Percentiles rank a stretch among this genome's conserved stretches.
These are phyloP conservation scores for Solanum chacoense DNA, from an alignment of 305 asterid species.

Conservation along the genomic window DNA sequence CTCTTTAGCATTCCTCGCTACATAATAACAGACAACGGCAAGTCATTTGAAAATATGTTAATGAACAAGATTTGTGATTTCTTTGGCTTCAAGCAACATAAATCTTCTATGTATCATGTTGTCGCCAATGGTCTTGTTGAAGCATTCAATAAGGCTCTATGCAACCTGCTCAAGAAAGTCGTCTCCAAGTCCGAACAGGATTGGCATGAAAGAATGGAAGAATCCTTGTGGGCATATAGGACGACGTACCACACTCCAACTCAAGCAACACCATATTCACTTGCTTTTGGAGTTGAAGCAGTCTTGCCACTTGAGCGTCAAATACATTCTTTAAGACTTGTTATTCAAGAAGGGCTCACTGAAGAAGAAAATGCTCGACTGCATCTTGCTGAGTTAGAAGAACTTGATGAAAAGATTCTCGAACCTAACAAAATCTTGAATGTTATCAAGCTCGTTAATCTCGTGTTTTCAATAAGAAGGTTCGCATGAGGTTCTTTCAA, in stretches of 20 bases:
- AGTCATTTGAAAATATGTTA: neutral
- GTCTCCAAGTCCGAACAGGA: neutral
- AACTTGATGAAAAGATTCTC: neutral
- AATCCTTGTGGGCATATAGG: neutral
- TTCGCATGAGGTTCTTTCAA: neutral
- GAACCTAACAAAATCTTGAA: neutral
- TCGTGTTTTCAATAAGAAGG: neutral
- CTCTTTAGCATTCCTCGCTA: neutral
- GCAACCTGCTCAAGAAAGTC: neutral
- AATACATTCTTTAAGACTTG: neutral
- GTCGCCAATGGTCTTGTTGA: neutral
- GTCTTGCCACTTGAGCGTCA: neutral
- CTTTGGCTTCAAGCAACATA: neutral
- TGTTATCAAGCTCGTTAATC: neutral
- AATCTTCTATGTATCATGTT: neutral
- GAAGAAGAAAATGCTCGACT: neutral
- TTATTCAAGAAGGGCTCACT: neutral
- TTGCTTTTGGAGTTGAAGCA: neutral
- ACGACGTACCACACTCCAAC: neutral
- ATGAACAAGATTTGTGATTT: neutral
- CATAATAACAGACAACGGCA: neutral
- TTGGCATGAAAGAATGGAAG: neutral
- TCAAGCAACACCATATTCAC: neutral
- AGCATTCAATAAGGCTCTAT: neutral
- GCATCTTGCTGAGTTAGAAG: neutral